Conservation (phyloP, 305 asterid species). For the Caryopteris hybrid region DNA sequence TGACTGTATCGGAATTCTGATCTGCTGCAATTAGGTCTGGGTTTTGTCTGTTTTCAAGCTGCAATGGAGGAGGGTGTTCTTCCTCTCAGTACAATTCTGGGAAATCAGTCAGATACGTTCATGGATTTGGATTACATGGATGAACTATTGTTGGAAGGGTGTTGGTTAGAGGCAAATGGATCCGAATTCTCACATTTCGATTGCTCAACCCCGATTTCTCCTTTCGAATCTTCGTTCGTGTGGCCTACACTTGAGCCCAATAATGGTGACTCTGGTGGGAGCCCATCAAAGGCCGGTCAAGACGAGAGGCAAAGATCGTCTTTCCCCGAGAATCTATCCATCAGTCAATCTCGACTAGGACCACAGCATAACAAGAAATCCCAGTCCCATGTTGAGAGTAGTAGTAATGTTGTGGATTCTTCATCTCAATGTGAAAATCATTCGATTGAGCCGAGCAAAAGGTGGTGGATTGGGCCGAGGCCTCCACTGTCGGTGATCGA, state of each 20-base stretch:
- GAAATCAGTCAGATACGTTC: constrained; percentile 41
- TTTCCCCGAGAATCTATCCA: constrained; percentile 48
- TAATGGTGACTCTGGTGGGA: constrained; percentile 24
- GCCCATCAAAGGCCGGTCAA: constrained; percentile 26
- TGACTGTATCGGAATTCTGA: constrained; percentile 6
- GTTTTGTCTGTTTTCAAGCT: not conserved
- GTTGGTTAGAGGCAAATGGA: constrained; percentile 73
- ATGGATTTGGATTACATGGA: constrained; percentile 91
- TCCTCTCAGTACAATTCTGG: constrained; percentile 34
- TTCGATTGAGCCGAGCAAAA: constrained; percentile 32
- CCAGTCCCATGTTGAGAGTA: constrained; percentile 29
- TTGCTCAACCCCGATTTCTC: constrained; percentile 40
- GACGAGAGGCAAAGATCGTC: constrained; percentile 55
- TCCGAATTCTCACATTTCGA: constrained; percentile 52
- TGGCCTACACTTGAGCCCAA: constrained; percentile 49
- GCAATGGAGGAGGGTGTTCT: constrained; percentile 62
- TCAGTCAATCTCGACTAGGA: constrained; percentile 35
- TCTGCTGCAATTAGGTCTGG: not conserved
- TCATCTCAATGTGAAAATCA: constrained; percentile 24
- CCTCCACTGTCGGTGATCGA: constrained; percentile 57
- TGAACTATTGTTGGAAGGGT: constrained; percentile 63
- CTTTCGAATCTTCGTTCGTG: constrained; percentile 50
- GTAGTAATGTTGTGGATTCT: constrained; percentile 19
- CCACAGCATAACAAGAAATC: constrained; percentile 22
- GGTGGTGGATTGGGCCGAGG: constrained; percentile 70